These are phyloP conservation scores for Amanita phalloides DNA, from an alignment of 768 basidiomycete species.

Conservation along the genomic window DNA sequence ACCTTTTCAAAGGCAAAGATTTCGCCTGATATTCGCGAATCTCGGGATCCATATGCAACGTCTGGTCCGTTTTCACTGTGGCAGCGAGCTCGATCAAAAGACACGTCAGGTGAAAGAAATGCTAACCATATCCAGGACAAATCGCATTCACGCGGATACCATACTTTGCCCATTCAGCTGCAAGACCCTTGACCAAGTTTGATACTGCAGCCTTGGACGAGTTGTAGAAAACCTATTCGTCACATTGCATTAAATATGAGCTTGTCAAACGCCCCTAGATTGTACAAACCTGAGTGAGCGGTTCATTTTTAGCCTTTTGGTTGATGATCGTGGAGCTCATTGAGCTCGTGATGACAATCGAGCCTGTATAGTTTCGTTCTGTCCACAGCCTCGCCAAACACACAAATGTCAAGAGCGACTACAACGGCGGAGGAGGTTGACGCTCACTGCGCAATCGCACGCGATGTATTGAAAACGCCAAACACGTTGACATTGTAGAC, in stretches of 20 bases:
- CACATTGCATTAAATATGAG: conserved; percentile 5
- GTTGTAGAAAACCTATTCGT: conserved; percentile 42
- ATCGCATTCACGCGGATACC: conserved; percentile 50
- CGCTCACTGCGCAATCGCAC: conserved; percentile 43
- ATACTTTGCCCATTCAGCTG: conserved; percentile 49
- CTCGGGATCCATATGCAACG: conserved; percentile 36
- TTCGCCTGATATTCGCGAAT: conserved; percentile 38
- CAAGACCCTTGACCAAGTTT: conserved; percentile 43
- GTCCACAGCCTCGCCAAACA: conserved; percentile 31
- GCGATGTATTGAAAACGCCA: conserved; percentile 55
- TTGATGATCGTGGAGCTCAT: conserved; percentile 66
- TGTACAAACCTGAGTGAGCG: conserved; percentile 37
- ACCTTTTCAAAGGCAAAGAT: conserved; percentile 42
- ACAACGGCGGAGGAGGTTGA: neutral
- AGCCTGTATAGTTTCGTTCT: conserved; percentile 25
- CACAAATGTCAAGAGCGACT: neutral
- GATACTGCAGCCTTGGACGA: conserved; percentile 46
- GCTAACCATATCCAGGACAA: conserved; percentile 46
- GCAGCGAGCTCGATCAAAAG: neutral
- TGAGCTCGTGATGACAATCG: conserved; percentile 54
- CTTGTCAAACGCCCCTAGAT: neutral
- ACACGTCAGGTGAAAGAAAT: neutral
- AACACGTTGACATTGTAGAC: conserved; percentile 53
- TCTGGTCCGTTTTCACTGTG: conserved; percentile 51
- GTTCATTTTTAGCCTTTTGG: conserved; percentile 27